Evolutionary conservation across 2,329 filamentous ascomycete species (phyloP), one percentile per base, ranked within the genome.

Genomic region (Colletotrichum camelliae): DNA sequence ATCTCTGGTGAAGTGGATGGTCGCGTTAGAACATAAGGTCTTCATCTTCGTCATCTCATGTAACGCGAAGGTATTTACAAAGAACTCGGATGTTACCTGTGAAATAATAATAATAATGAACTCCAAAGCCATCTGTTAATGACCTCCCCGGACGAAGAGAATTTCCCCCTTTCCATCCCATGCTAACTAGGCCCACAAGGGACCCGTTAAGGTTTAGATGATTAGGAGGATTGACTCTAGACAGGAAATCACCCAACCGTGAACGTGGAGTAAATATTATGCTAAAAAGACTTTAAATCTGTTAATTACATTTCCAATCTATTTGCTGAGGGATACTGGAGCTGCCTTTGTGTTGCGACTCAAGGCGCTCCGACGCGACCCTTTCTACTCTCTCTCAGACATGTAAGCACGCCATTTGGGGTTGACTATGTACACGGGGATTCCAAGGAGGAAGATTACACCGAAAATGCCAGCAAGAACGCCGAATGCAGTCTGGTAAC

Each of bases 341-440:
- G 24, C 24, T 24, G 24, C 24, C 24, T 24, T 24, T 24, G 24
- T 24, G 24, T 24, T 24, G 13, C 1, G 24, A 13, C 13, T 58
- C 16, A 58, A 29, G 58, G 24, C 10, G 58, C 15, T n/a, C 18
- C 29, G 0, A 5, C n/a, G 8, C 5, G 27, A 9, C 24, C 27
- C 55, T 58, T 52, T 35, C 33, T 48, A 15, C 43, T 65, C 6
- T 75, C 29, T 66, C 13, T 43, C 58, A 18, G 71, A 58, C n/a
- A 58, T 62, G 16, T 73, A 76, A 5, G 64, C 64, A 15, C 76
- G 61, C 74, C 70, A 78, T 31, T 64, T 79, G 29, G 79, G 77
- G 57, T 79, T 80, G 43, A 78, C 33, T 15, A 78, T 67, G 62
- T 79, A 80, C 3, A 80, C 78, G 1, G 79, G 79, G 7, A 80